Conservation (phyloP, 2,329 filamentous ascomycete genomes). For the Trichoderma atrobrunneum region DNA sequence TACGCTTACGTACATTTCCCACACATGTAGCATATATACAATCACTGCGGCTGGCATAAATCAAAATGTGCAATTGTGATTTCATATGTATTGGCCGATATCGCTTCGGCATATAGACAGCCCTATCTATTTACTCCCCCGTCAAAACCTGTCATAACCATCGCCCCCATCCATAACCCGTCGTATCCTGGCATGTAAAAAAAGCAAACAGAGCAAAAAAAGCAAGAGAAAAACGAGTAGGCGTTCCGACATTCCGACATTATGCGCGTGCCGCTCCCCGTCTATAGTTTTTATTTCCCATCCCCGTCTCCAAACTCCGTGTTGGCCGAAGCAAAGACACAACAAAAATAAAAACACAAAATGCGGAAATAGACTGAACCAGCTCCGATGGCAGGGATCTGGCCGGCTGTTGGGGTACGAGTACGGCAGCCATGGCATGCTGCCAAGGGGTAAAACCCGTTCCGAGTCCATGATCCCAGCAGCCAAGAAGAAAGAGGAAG, state of each 20-base stretch:
- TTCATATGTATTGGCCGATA: slow-evolving; percentile 3
- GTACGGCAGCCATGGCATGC: neutral
- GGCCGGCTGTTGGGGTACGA: neutral
- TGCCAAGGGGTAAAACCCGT: neutral
- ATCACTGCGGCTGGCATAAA: no score
- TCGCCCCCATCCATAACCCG: neutral
- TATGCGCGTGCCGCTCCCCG: neutral
- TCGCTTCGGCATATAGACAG: neutral
- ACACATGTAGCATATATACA: neutral
- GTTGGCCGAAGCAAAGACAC: neutral
- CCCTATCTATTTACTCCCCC: neutral
- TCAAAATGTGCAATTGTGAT: neutral
- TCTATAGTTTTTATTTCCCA: neutral
- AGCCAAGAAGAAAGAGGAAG: slow-evolving; percentile 9
- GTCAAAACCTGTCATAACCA: neutral
- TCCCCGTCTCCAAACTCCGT: slow-evolving; percentile 14
- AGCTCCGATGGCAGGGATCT: neutral
- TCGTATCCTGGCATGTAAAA: neutral
- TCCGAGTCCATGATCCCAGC: slow-evolving; percentile 3
- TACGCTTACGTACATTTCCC: neutral
- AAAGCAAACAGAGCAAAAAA: neutral
- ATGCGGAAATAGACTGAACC: neutral
- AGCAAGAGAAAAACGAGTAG: neutral
- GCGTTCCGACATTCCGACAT: slow-evolving; percentile 11
- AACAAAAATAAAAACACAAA: neutral